These are phyloP conservation scores for Cordia subcordata DNA, from an alignment of 257 asterid genomes.

Conservation along the genomic window DNA sequence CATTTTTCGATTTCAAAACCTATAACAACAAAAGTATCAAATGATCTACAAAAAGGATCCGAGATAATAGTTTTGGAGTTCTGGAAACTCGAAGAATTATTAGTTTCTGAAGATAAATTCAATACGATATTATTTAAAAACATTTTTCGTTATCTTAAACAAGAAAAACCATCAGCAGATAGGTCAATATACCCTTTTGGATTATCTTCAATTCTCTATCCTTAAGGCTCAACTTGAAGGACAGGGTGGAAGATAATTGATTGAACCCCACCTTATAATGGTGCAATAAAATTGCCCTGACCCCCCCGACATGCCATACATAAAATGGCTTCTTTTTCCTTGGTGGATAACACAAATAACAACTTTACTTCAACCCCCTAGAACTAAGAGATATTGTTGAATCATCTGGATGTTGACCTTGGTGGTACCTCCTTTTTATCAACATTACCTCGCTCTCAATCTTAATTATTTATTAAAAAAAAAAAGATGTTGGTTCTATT, in stretches of 20 bases:
- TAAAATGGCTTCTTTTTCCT: conserved; percentile 17
- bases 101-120: no score
- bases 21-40: no score
- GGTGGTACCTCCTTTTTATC: conserved; percentile 13
- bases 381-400: conserved; percentile 49
- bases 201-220: conserved; percentile 2
- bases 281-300: conserved; percentile 46
- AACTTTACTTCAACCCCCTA: conserved; percentile 19
- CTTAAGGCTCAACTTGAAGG: conserved; percentile 31
- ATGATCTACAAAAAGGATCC: no score
- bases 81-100: no score
- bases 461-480: no score
- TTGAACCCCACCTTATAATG: conserved; percentile 78
- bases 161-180: no score
- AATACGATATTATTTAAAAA: no score
- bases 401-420: conserved; percentile 59
- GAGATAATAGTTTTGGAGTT: no score
- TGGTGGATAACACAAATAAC: conserved; percentile 34
- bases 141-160: no score
- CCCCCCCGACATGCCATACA: conserved; percentile 46
- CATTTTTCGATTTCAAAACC: no score
- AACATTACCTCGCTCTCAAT: conserved; percentile 2
- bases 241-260: conserved; percentile 60
- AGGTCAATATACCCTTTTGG: no score
- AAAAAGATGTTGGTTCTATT: no score